These are phyloP conservation scores for Talaromyces piceae DNA, from an alignment of 2,329 filamentous ascomycete genomes.

Conservation along the genomic window DNA sequence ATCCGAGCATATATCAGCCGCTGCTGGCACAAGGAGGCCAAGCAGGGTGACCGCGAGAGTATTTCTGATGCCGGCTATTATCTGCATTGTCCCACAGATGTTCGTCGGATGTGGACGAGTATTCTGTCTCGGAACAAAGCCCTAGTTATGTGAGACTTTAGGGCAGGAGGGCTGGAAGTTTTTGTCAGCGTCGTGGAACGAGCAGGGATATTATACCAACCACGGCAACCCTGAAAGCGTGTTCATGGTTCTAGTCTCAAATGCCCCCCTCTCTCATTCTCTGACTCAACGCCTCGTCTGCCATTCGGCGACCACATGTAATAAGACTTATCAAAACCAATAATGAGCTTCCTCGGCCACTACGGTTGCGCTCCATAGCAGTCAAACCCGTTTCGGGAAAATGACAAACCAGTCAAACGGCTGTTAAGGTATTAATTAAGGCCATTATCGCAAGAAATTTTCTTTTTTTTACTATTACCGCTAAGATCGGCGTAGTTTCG, in stretches of 20 bases:
- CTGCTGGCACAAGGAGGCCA: constrained; percentile 15
- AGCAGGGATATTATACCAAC: no score
- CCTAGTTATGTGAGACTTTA: background rate
- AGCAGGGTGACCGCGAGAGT: constrained; percentile 10
- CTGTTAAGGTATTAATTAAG: background rate
- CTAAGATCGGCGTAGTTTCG: background rate
- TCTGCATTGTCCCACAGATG: background rate
- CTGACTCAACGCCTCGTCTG: background rate
- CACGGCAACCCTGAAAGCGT: no score
- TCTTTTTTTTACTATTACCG: background rate
- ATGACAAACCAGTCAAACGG: background rate
- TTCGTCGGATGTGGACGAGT: no score
- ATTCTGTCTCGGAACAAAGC: no score
- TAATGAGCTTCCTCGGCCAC: background rate
- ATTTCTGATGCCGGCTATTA: background rate
- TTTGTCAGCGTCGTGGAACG: no score
- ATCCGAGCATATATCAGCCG: constrained; percentile 32
- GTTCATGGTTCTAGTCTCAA: no score
- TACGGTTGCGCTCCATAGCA: background rate
- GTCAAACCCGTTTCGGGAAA: background rate
- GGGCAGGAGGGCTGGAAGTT: no score
- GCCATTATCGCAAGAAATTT: background rate
- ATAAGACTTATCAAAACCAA: background rate
- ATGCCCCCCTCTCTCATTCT: background rate
- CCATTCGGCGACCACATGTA: background rate